Evolutionary conservation across 2,329 filamentous ascomycete genomes (phyloP).

Genomic region (Dactylellina drechsleri): DNA sequence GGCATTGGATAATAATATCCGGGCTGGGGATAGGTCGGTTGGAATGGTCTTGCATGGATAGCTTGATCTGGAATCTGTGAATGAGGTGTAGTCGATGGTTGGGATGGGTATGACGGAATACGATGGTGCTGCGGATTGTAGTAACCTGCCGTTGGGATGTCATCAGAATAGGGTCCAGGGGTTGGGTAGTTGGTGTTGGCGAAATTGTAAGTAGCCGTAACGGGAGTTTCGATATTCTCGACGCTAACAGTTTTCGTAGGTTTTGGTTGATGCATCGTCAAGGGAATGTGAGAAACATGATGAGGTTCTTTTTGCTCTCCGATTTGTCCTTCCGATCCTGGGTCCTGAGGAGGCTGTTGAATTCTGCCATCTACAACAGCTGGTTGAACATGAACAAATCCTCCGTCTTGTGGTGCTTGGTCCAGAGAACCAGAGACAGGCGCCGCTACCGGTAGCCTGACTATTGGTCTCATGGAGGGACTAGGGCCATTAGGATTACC

Average conservation of each 20-base stretch:
- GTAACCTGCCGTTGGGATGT: constrained; percentile 57
- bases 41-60: constrained; percentile 89
- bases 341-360: constrained; percentile 22
- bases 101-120: constrained; percentile 54
- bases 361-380: constrained; percentile 15
- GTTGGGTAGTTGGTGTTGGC: constrained; percentile 67
- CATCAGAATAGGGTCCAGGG: constrained; percentile 57
- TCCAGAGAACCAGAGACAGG: constrained; percentile 54
- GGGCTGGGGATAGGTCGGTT: constrained; percentile 72
- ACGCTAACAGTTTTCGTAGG: constrained; percentile 95
- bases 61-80: constrained; percentile 76
- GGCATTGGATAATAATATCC: constrained; percentile 52
- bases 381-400: constrained; percentile 11
- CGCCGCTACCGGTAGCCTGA: constrained; percentile 60
- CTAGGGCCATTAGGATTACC: constrained; percentile 37
- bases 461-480: constrained; percentile 57
- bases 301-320: constrained; percentile 68
- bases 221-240: constrained; percentile 88
- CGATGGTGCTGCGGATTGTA: constrained; percentile 50
- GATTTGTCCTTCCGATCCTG: not conserved
- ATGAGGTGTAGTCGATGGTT: constrained; percentile 70
- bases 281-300: constrained; percentile 68
- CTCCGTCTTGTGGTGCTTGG: constrained; percentile 16
- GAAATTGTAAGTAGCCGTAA: constrained; percentile 64
- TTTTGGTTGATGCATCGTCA: constrained; percentile 88